phyloP scores from a whole-genome alignment of 441 rosid genomes.

The Aquilaria agallochum region DNA sequence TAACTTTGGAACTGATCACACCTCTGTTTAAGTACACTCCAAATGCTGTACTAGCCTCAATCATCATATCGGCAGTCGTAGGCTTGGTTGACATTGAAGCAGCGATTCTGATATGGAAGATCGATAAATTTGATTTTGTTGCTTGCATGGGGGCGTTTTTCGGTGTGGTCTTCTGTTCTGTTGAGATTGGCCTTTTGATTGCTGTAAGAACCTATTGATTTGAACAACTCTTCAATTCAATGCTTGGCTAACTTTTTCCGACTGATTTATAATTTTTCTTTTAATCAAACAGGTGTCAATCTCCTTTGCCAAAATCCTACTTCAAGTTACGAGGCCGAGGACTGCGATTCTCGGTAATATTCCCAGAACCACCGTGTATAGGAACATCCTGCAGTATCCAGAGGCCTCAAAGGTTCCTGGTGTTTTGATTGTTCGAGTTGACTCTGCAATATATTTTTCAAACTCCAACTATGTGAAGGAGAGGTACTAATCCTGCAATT shows the following conservation, averaged over 20 bases:
- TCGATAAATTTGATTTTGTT: slow-evolving; percentile 52
- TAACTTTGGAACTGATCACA: slow-evolving; percentile 70
- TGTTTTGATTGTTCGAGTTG: slow-evolving; percentile 51
- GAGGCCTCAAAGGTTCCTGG: slow-evolving; percentile 45
- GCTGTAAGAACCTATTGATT: slow-evolving; percentile 39
- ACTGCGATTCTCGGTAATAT: slow-evolving; percentile 51
- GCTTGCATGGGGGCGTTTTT: slow-evolving; percentile 97
- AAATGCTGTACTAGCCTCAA: slow-evolving; percentile 81
- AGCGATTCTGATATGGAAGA: slow-evolving; percentile 47
- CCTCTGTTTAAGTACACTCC: slow-evolving; percentile 96
- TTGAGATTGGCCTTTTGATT: slow-evolving; percentile 82
- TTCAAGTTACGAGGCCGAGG: slow-evolving; percentile 65
- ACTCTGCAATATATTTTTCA: slow-evolving; percentile 63
- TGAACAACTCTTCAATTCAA: background rate
- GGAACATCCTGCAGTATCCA: slow-evolving; percentile 52
- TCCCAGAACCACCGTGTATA: slow-evolving; percentile 44
- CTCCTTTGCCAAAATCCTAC: slow-evolving; percentile 55
- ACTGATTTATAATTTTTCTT: background rate
- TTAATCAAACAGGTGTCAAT: slow-evolving; percentile 33
- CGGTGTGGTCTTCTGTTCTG: slow-evolving; percentile 69
- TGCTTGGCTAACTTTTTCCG: background rate
- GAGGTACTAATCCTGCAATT: slow-evolving; percentile 26
- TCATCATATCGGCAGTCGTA: slow-evolving; percentile 57
- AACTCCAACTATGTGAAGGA: slow-evolving; percentile 61
- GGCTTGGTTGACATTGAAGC: slow-evolving; percentile 68